Conservation (phyloP, 106 monocot genomes). For the Iris macrosiphon region DNA sequence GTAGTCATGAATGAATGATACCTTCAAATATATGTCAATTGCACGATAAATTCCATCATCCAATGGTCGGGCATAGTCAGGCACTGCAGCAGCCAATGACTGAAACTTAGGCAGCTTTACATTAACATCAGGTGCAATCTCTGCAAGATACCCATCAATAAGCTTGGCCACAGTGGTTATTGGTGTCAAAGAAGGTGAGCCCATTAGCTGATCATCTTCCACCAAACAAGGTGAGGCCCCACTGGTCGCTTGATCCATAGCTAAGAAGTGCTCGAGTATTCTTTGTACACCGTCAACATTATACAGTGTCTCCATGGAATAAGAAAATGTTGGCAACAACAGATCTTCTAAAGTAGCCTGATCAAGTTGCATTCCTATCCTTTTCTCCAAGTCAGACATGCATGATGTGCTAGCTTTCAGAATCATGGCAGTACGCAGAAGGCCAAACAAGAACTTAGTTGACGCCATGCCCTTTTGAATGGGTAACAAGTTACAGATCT, state of each 20-base stretch:
- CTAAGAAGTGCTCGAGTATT: conserved; percentile 35
- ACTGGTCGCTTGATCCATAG: conserved; percentile 22
- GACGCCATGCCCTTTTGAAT: conserved; percentile 21
- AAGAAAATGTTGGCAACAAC: conserved; percentile 34
- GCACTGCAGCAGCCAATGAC: conserved; percentile 41
- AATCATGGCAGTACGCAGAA: conserved; percentile 44
- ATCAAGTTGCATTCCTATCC: conserved; percentile 42
- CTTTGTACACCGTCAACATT: conserved; percentile 40
- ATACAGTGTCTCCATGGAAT: conserved; percentile 33
- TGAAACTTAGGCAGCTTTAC: conserved; percentile 58
- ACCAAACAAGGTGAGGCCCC: conserved; percentile 30
- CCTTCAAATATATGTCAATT: conserved; percentile 79
- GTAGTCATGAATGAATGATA: conserved; percentile 4
- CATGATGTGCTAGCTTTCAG: conserved; percentile 21
- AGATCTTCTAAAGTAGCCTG: conserved; percentile 40
- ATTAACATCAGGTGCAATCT: conserved; percentile 72
- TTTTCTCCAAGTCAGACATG: conserved; percentile 36
- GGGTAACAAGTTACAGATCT: conserved; percentile 32
- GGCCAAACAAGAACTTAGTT: conserved; percentile 31
- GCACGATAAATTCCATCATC: conserved; percentile 80
- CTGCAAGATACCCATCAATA: conserved; percentile 66
- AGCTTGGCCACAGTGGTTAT: conserved; percentile 53
- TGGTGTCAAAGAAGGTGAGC: conserved; percentile 40
- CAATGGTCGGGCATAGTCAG: conserved; percentile 58
- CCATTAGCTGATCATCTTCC: conserved; percentile 32